Conservation (phyloP, 163 green algal genomes). For the Scenedesmus sp. region DNA sequence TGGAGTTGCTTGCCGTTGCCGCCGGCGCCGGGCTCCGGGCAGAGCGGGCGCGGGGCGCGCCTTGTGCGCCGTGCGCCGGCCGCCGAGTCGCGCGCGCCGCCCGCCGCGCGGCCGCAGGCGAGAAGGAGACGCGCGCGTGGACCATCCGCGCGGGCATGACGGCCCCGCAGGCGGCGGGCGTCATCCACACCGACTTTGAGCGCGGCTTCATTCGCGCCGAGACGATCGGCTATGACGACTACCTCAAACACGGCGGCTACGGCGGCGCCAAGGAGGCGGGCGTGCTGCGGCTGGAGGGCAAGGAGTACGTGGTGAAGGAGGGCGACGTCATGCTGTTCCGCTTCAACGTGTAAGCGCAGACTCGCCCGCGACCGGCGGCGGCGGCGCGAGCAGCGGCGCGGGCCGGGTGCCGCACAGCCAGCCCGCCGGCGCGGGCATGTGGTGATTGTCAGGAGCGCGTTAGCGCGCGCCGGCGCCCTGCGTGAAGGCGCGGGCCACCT, state of each 20-base stretch:
- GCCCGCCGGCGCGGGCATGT: no score
- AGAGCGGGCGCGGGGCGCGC: no score
- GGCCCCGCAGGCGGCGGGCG: conserved; percentile 91
- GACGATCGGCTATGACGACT: conserved; percentile 77
- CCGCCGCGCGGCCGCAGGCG: no score
- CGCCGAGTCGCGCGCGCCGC: no score
- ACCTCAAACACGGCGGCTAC: conserved; percentile 62
- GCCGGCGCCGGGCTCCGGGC: neutral
- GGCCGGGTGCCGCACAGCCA: no score
- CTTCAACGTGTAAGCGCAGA: conserved; percentile 46
- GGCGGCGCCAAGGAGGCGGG: conserved; percentile 82
- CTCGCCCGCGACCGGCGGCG: no score
- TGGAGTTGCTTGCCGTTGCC: neutral
- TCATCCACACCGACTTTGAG: conserved; percentile 98
- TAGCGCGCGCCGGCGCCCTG: no score
- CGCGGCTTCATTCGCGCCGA: conserved; percentile 95
- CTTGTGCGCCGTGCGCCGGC: no score
- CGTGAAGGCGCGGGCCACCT: no score
- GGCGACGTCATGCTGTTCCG: conserved; percentile 94
- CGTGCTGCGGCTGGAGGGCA: conserved; percentile 90
- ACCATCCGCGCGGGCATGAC: conserved; percentile 92
- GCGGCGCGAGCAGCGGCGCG: no score
- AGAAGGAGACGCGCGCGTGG: conserved; percentile 97
- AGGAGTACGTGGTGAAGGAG: conserved; percentile 96
- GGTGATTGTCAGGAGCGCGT: no score